Conservation (phyloP, 2,329 filamentous ascomycete species). For the Thermothelomyces thermophilus region DNA sequence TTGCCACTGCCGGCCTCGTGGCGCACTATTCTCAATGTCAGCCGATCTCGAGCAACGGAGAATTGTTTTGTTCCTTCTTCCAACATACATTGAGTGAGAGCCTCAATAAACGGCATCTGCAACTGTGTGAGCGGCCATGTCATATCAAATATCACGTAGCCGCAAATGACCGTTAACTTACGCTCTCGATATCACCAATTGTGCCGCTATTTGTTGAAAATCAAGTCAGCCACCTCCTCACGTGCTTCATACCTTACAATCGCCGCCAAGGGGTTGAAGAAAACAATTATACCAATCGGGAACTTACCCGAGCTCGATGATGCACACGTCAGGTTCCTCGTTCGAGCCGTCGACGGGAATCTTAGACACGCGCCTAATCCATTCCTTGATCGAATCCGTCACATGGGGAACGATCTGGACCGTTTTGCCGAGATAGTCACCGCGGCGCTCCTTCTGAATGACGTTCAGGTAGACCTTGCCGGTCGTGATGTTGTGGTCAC, state of each 20-base stretch:
- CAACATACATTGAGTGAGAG: conserved; percentile 14
- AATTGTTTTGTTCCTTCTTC: too few species aligned
- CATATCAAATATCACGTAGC: not conserved
- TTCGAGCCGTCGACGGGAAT: conserved; percentile 81
- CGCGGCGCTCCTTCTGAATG: conserved; percentile 60
- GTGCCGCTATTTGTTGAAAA: conserved; percentile 12
- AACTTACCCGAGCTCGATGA: conserved; percentile 51
- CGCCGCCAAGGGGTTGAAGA: too few species aligned
- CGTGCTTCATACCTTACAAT: too few species aligned
- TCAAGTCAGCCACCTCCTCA: not conserved
- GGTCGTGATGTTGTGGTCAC: conserved; percentile 94
- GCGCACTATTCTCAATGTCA: conserved; percentile 3
- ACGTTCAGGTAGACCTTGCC: conserved; percentile 93
- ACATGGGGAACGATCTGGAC: conserved; percentile 91
- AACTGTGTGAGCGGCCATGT: not conserved
- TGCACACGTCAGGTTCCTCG: conserved; percentile 83
- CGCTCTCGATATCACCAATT: conserved; percentile 18
- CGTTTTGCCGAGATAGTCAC: conserved; percentile 80
- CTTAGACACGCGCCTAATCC: conserved; percentile 79
- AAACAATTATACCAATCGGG: not conserved
- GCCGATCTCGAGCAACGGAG: not conserved
- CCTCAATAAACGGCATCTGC: conserved; percentile 19
- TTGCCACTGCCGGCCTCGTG: conserved; percentile 56
- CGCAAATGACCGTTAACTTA: not conserved
- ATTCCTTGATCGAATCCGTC: conserved; percentile 85